Evolutionary conservation across 495 filamentous ascomycete species (phyloP), one percentile per base, ranked within the genome.

Genomic region (Melanomma pulvis-pyrius): DNA sequence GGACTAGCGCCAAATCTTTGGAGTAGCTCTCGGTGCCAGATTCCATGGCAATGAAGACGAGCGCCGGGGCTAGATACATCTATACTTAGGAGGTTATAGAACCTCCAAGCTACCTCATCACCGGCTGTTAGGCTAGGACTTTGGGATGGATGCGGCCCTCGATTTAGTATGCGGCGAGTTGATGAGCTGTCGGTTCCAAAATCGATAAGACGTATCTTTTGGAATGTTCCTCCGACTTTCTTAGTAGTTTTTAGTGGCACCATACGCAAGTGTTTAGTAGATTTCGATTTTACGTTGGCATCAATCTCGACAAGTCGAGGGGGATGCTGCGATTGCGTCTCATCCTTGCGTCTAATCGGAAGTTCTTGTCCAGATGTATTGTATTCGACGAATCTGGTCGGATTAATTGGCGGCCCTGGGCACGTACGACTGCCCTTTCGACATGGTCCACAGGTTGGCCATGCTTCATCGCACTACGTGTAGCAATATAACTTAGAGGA

Each of bases 391-490:
- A 58, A 58, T 58, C 34, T 58, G 30, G 34, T 41, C 13, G 3
- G 30, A 13, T 21, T 25, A 2, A 15, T 21, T 44, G 55, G 55
- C 34, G 36, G 36, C 1, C 55, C 55, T 22, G 55, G 36, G 19
- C 55, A 58, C 9, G 32, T 25, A 5, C 55, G 30, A 8, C 34
- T 30, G 3, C 32, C 36, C 24, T 58, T 58, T 15, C 2, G 12
- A 21, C 55, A 58, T 12, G 55, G 21, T 46, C 55, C 55, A 28
- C 55, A 58, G 11, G 21, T 22, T 24, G 55, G 55, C 55, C 55
- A 58, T 7, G 30, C 32, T 58, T 58, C 55, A 46, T 58, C 55
- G 55, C 55, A 58, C 36, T 58, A 32, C 36, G 12, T 8, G 13
- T 26, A 17, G 3, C 21, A 6, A 13, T 46, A 44, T 15, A 32